phyloP scores from a whole-genome alignment of 768 basidiomycete genomes.

The Daedaleopsis sinensis region DNA sequence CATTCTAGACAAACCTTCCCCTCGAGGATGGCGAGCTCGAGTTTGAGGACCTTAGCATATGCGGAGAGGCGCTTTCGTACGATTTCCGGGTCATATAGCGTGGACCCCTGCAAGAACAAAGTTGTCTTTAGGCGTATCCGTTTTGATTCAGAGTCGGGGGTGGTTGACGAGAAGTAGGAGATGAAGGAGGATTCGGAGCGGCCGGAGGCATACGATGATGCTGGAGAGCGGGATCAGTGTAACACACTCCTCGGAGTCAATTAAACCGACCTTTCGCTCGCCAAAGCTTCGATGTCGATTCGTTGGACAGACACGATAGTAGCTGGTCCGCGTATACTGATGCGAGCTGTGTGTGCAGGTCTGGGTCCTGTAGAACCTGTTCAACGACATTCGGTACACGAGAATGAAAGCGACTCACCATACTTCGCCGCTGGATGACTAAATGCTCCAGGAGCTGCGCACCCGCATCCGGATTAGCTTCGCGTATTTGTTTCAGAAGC shows the following conservation, averaged over 20 bases:
- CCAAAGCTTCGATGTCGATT: slow-evolving; percentile 65
- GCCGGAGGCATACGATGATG: slow-evolving; percentile 32
- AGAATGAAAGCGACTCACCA: slow-evolving; percentile 41
- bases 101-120: slow-evolving; percentile 81
- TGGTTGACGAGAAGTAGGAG: slow-evolving; percentile 80
- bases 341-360: slow-evolving; percentile 71
- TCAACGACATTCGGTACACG: background rate
- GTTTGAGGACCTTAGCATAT: slow-evolving; percentile 55
- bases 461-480: slow-evolving; percentile 62
- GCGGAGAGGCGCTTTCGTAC: slow-evolving; percentile 49
- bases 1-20: slow-evolving; percentile 59
- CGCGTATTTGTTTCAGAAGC: slow-evolving; percentile 57
- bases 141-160: slow-evolving; percentile 78
- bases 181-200: slow-evolving; percentile 50
- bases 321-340: slow-evolving; percentile 57
- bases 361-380: slow-evolving; percentile 46
- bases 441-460: slow-evolving; percentile 80
- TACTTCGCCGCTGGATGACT: slow-evolving; percentile 67
- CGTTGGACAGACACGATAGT: slow-evolving; percentile 48
- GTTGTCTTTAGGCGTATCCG: slow-evolving; percentile 70
- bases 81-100: slow-evolving; percentile 58
- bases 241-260: background rate
- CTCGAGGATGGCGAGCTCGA: slow-evolving; percentile 79
- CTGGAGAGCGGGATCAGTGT: slow-evolving; percentile 16
- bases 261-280: slow-evolving; percentile 61